Conservation (phyloP, 208 protist species). For the Lotmaria passim region DNA sequence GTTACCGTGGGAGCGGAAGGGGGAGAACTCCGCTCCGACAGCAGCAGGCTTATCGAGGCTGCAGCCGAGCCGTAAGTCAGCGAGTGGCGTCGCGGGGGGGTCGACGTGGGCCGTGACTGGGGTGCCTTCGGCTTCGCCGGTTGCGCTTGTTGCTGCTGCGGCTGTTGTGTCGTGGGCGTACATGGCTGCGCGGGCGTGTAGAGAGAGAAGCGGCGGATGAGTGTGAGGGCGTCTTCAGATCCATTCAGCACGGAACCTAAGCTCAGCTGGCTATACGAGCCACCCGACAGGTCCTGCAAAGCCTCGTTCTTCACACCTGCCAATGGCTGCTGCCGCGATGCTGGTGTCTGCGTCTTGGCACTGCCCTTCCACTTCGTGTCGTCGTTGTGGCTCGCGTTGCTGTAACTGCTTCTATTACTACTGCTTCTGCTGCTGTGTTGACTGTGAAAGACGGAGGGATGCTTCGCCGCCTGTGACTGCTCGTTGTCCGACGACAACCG, state of each 20-base stretch:
- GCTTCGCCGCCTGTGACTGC: background rate
- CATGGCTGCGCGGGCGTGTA: slow-evolving; percentile 8
- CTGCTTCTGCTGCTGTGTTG: background rate
- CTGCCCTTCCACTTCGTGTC: no score
- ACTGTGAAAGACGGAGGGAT: slow-evolving; percentile 1
- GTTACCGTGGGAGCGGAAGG: background rate
- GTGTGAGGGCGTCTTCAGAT: background rate
- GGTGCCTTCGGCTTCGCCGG: background rate
- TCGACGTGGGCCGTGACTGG: background rate
- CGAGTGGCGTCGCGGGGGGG: background rate
- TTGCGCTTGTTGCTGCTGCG: background rate
- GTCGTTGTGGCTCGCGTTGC: background rate
- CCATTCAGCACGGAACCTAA: slow-evolving; percentile 6
- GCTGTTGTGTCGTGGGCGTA: background rate
- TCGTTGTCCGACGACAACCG: background rate
- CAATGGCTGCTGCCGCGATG: background rate
- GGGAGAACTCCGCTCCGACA: background rate
- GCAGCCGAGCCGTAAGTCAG: background rate
- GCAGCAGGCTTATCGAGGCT: background rate
- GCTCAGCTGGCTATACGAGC: slow-evolving; percentile 24
- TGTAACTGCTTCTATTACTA: no score
- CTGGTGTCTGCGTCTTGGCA: no score
- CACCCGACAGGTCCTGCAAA: slow-evolving; percentile 11
- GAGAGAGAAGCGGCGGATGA: background rate
- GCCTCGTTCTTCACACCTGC: background rate